Base-by-base conservation (phyloP, 495 filamentous ascomycete genomes). In the Neurospora sp. region DNA sequence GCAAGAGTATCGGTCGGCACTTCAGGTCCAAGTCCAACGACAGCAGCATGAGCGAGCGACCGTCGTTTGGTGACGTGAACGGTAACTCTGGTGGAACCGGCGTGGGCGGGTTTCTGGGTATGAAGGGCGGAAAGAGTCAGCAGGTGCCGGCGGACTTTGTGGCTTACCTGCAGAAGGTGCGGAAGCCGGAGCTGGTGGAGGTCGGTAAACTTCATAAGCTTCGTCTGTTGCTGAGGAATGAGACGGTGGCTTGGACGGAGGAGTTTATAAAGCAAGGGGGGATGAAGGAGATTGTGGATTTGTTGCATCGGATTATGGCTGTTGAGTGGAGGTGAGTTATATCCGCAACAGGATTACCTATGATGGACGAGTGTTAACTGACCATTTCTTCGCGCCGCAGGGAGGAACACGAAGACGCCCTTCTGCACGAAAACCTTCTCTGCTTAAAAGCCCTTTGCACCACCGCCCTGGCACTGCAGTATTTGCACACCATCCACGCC, bases 381-480 rank as follows among this genome's bases (percentile, higher is more conserved):
- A 62, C 48, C 5, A 17, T 39, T 40, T 40, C 3, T 39, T 39
- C 11, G 39, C 39, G 42, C 48, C 71, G 78, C 74, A 94, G 94
- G 78, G 96, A 98, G 85, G 96, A 99, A 77, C 96, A 99, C 78
- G 96, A 99, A 82, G 96, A 99, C 79, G 89, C 89, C 24, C 87
- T 99, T 24, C 87, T 98, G 15, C 95, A 98, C 75, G 96, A 99
- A 81, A 92, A 92, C 34, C 84, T 99, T 39, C 89, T 98, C 48
- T 98, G 96, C 77, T 87, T 99, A 28, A 99, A 99, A 82, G 96
- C 92, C 3, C 89, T 98, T 1, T 97, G 93, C 83, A 99, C 96
- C 19, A 97, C 94, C 5, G 93, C 91, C 21, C 84, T 92, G 36
- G 96, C 94, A 3, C 85, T 97, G 71, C 86, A 90, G 73, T 91